Evolutionary conservation across 2,329 filamentous ascomycete genomes (phyloP).

Genomic region (Trichophyton benhamiae): DNA sequence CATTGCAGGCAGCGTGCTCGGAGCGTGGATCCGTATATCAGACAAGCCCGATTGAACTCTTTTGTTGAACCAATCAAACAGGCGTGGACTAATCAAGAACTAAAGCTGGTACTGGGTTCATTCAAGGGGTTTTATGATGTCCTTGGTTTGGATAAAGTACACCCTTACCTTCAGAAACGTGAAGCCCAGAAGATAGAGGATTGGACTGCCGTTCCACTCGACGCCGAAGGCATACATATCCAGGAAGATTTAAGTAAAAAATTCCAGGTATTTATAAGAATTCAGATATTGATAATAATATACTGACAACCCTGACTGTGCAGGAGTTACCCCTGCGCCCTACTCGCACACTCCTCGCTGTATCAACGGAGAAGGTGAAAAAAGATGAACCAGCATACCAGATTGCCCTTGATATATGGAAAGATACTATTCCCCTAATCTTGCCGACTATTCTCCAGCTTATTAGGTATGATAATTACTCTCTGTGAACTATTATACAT

Average conservation of each 20-base stretch:
- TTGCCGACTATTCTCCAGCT: constrained; percentile 79
- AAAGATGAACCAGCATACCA: constrained; percentile 60
- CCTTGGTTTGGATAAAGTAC: constrained; percentile 67
- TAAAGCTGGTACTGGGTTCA: constrained; percentile 57
- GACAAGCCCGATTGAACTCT: constrained; percentile 57
- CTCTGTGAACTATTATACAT: neutral
- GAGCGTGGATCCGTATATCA: constrained; percentile 57
- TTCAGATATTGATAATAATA: constrained; percentile 2
- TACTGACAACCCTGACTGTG: neutral
- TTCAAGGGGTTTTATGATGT: constrained; percentile 70
- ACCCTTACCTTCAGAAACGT: constrained; percentile 61
- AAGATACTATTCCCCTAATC: constrained; percentile 65
- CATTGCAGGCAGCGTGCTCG: constrained; percentile 59
- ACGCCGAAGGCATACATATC: constrained; percentile 64
- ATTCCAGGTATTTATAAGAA: constrained; percentile 44
- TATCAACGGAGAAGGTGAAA: constrained; percentile 79
- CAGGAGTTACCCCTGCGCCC: constrained; percentile 65
- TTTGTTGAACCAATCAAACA: constrained; percentile 74
- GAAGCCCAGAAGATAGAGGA: constrained; percentile 65
- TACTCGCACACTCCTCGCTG: constrained; percentile 84
- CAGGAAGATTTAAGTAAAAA: constrained; percentile 68
- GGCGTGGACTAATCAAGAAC: constrained; percentile 61
- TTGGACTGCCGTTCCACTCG: constrained; percentile 67
- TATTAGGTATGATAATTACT: constrained; percentile 43
- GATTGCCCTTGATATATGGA: constrained; percentile 71